A percentile compares a stretch with the other conserved stretches of the same genome.
Evolutionary conservation across 2,329 filamentous ascomycete genomes (phyloP).

Genomic region (Diaporthe ilicicola): DNA sequence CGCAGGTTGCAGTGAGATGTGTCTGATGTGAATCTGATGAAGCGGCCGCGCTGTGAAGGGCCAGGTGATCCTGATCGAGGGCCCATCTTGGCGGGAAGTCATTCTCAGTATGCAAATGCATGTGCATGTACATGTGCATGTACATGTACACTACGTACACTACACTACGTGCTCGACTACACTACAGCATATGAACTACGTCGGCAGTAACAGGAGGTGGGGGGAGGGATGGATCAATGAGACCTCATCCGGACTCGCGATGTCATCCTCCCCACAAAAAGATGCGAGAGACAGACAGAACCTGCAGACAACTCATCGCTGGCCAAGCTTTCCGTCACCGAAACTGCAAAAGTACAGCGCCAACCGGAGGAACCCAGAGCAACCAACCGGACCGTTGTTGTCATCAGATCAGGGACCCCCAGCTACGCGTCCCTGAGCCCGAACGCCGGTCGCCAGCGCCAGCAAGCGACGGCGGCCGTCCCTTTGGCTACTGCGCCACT

Average conservation of each 20-base stretch:
- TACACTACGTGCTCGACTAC: neutral
- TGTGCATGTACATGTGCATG: too few species aligned
- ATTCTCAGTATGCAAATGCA: too few species aligned
- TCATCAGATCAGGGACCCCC: neutral
- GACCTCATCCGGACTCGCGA: neutral
- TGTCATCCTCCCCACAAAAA: constrained; percentile 16
- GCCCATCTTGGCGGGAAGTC: neutral
- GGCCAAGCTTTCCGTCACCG: constrained; percentile 18
- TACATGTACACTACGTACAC: too few species aligned
- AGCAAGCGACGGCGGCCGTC: constrained; percentile 15
- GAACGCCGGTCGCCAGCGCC: neutral
- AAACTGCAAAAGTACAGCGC: neutral
- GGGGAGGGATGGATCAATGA: neutral
- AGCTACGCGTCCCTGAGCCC: neutral
- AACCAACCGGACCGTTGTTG: neutral
- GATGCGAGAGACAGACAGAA: neutral
- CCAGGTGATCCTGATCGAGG: neutral
- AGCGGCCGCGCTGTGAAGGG: constrained; percentile 8
- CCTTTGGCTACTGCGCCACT: constrained; percentile 23
- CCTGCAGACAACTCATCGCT: constrained; percentile 15
- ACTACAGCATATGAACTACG: neutral
- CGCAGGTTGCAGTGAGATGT: neutral
- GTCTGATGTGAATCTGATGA: constrained; percentile 15
- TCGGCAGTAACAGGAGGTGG: neutral
- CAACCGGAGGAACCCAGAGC: neutral